phyloP scores from a whole-genome alignment of 148 eudicot genomes.

The Pouteria glomerata region DNA sequence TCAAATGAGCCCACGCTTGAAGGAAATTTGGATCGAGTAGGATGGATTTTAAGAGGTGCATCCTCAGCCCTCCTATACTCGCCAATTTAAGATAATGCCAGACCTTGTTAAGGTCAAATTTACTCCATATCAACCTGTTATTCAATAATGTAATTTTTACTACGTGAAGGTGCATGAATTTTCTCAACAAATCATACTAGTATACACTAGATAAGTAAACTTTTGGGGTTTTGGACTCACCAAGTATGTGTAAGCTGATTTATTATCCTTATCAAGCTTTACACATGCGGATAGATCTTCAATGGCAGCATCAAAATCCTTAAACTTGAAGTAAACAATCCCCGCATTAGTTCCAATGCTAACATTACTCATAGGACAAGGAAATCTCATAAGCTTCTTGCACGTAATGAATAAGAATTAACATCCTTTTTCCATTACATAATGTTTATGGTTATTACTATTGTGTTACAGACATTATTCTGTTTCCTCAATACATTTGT shows the following conservation, averaged over 20 bases:
- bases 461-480: too few species aligned
- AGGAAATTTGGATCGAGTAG: slow-evolving; percentile 64
- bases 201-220: neutral
- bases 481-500: too few species aligned
- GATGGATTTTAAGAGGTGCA: slow-evolving; percentile 76
- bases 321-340: slow-evolving; percentile 87
- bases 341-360: slow-evolving; percentile 45
- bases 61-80: slow-evolving; percentile 82
- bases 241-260: slow-evolving; percentile 91
- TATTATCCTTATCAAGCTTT: slow-evolving; percentile 60
- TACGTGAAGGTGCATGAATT: neutral
- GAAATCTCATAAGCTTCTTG: neutral
- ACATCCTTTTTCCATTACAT: neutral
- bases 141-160: too few species aligned
- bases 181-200: neutral
- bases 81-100: slow-evolving; percentile 77
- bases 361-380: neutral
- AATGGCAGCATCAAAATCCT: slow-evolving; percentile 83
- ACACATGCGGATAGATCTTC: slow-evolving; percentile 84
- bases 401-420: slow-evolving; percentile 1
- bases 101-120: slow-evolving; percentile 47
- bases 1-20: slow-evolving; percentile 88
- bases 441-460: neutral
- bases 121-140: too few species aligned
- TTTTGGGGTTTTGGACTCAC: slow-evolving; percentile 33